Evolutionary conservation across 306 rosid genomes (phyloP), one percentile per base, ranked within the genome.

Genomic region (Calophaca sinica): DNA sequence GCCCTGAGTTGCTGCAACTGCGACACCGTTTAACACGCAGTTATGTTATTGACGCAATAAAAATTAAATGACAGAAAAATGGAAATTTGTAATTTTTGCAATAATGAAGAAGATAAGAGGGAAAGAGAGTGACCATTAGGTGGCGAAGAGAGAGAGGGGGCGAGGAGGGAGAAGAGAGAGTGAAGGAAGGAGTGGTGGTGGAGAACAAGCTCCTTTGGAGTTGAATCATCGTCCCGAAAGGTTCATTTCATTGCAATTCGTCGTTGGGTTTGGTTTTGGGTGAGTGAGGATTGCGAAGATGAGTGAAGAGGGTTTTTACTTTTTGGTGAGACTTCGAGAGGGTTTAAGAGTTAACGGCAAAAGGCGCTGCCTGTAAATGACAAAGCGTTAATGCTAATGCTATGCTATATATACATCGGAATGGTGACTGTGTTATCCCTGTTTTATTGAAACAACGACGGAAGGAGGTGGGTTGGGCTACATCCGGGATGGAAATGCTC

Each of bases 1-100:
- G 69, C 84, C 72, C 75, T 86, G 74, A 84, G 78, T 78, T 91
- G 97, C 81, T 91, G 97, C 82, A 90, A 54, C 90, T 87, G 89
- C 46, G 53, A 71, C 57, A 71, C 13, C 83, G 83, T 32, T 46
- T 14, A 26, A 46, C 28, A n/a, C n/a, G n/a, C n/a, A 32, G 8
- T 41, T 10, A 77, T 6, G 32, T 33, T 48, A 66, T 35, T 53
- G 9, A 54, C 20, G 10, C 35, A 51, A 15, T 13, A 9, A 32
- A 10, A 20, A 49, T 26, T n/a, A 12, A 53, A 62, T 7, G 1
- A 9, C n/a, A 80, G 5, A 2, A 50, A 42, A 77, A 51, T 10
- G 9, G 4, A 20, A 0, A 6, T 0, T 5, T 33, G 36, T 33
- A 20, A 20, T 20, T 20, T 20, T 20, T 20, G 26, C 26, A 20